These are phyloP conservation scores for Pyrenophora seminiperda DNA, from an alignment of 2,329 filamentous ascomycete species.

Conservation along the genomic window DNA sequence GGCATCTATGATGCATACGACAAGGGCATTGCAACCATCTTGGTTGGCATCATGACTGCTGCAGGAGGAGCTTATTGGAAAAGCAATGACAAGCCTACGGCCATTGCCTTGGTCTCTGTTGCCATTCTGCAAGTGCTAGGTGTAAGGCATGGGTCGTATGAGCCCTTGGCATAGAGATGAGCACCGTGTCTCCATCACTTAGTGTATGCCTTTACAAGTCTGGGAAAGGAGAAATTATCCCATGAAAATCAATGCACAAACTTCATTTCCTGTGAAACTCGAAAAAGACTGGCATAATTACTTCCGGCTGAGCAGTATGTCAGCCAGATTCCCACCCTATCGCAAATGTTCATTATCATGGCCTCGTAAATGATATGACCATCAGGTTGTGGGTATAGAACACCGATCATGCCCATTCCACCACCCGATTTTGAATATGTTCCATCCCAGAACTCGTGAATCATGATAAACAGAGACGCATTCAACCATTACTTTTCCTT, in stretches of 20 bases:
- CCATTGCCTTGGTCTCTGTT: slow-evolving; percentile 25
- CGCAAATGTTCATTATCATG: neutral
- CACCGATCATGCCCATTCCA: neutral
- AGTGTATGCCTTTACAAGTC: too few relatives aligned
- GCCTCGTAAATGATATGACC: neutral
- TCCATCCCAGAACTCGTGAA: neutral
- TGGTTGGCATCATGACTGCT: slow-evolving; percentile 33
- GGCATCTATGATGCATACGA: slow-evolving; percentile 42
- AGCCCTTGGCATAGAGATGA: slow-evolving; percentile 12
- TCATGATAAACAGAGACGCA: neutral
- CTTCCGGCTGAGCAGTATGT: neutral
- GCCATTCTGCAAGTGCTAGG: slow-evolving; percentile 36
- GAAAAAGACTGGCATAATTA: slow-evolving; percentile 2
- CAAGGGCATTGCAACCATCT: slow-evolving; percentile 37
- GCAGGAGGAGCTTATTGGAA: slow-evolving; percentile 32
- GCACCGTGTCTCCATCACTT: too few relatives aligned
- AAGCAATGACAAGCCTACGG: slow-evolving; percentile 35
- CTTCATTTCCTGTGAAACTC: too few relatives aligned
- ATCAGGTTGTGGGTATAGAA: slow-evolving; percentile 5
- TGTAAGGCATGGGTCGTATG: slow-evolving; percentile 27
- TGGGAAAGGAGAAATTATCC: too few relatives aligned
- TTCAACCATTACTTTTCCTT: neutral
- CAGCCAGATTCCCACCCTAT: neutral
- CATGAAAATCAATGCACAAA: too few relatives aligned
- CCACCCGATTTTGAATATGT: neutral